Evolutionary conservation across 1,284 basidiomycete genomes (phyloP), one percentile per base, ranked within the genome.

Genomic region (Puccinia sorghi): DNA sequence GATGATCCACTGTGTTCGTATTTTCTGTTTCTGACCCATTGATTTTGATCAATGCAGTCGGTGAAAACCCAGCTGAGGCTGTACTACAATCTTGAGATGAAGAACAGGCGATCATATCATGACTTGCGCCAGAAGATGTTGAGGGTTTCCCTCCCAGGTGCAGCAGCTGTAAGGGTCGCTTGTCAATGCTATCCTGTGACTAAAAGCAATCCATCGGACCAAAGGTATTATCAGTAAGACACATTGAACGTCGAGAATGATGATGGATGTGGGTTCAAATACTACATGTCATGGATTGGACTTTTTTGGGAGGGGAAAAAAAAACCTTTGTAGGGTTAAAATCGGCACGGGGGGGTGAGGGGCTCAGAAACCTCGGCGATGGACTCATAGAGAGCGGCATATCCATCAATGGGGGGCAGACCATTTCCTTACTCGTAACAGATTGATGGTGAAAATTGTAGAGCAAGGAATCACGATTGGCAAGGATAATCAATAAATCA

Each of bases 401-500:
- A 39, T 54, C 50, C n/a, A 39, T 32, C 17, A 27, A 11, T 50
- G 67, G 39, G 37, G 43, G 67, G n/a, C 37, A 37, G 2, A 54
- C 46, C 5, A 39, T 32, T 52, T 50, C 43, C 46, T 70, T 54
- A 39, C 20, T 70, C 7, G 32, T n/a, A 54, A n/a, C 46, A 54
- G 25, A 1, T 54, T 70, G 54, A n/a, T 57, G 64, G 46, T 67
- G 37, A 41, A 77, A 77, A 11, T 20, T 54, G 61, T 69, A 77
- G 20, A 77, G 41, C 37, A 77, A 25, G 22, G 46, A 43, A 20
- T 57, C 54, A 7, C 27, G 22, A 50, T 77, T 56, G 46, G 50
- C 54, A 41, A 77, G 54, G 32, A 48, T 77, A 52, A 77, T 41
- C 43, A 77, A 25, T 3, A 77, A 56, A 70, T 77, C 75, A 54